Conservation (phyloP, 2,329 filamentous ascomycete genomes). For the Eutypa lata region DNA sequence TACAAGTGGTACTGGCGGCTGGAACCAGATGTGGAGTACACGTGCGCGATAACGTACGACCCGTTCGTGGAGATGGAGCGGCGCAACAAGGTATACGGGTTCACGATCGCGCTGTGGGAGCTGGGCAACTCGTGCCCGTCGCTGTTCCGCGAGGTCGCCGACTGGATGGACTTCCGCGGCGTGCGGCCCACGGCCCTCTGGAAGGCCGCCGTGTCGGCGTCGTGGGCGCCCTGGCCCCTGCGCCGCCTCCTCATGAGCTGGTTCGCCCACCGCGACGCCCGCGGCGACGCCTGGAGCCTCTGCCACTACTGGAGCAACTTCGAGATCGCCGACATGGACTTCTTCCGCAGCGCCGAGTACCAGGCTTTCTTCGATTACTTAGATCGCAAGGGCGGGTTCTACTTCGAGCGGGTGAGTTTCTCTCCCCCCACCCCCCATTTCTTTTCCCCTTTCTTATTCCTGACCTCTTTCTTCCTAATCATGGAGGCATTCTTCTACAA, state of each 20-base stretch:
- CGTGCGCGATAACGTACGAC: conserved; percentile 45
- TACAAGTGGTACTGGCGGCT: conserved; percentile 48
- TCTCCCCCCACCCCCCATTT: neutral
- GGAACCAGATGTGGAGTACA: conserved; percentile 42
- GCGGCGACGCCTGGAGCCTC: conserved; percentile 40
- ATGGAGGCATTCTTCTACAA: too few species aligned
- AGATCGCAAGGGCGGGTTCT: conserved; percentile 40
- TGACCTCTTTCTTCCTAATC: conserved; percentile 1
- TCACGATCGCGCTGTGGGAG: conserved; percentile 42
- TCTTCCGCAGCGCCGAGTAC: conserved; percentile 38
- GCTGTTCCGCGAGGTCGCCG: conserved; percentile 38
- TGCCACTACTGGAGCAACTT: conserved; percentile 49
- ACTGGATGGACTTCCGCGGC: conserved; percentile 36
- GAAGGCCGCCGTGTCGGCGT: conserved; percentile 37
- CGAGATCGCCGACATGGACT: conserved; percentile 44
- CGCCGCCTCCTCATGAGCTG: conserved; percentile 31
- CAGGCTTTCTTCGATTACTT: conserved; percentile 39
- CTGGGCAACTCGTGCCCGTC: conserved; percentile 38
- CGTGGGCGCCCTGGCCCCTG: conserved; percentile 40
- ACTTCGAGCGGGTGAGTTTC: conserved; percentile 37
- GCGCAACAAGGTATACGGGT: conserved; percentile 42
- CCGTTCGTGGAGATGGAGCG: conserved; percentile 44
- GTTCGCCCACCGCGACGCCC: conserved; percentile 34
- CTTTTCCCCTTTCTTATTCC: neutral
- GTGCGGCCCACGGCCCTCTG: conserved; percentile 35